phyloP scores from a whole-genome alignment of 1,139 yeast species.

The Saccharomycopsis crataegensis region DNA sequence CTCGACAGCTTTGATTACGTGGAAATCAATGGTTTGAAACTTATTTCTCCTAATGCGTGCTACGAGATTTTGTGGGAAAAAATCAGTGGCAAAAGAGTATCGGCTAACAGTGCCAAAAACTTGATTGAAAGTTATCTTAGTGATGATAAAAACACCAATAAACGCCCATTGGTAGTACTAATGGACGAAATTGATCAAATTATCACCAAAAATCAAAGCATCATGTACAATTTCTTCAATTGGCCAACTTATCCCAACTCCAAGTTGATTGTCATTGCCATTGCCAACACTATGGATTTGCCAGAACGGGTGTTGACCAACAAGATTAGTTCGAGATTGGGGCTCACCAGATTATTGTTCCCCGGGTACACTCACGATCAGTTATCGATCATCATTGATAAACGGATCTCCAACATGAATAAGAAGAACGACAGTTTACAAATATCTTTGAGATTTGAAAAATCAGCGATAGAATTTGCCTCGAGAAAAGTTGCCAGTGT shows the following conservation, averaged over 20 bases:
- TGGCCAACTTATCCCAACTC: slow-evolving; percentile 90
- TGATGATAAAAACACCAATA: slow-evolving; percentile 14
- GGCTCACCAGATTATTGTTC: slow-evolving; percentile 79
- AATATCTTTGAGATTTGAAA: slow-evolving; percentile 33
- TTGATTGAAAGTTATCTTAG: slow-evolving; percentile 15
- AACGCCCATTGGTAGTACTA: slow-evolving; percentile 63
- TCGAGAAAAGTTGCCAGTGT: slow-evolving; percentile 93
- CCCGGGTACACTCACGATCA: slow-evolving; percentile 83
- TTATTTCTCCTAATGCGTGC: slow-evolving; percentile 77
- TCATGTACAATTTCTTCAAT: slow-evolving; percentile 92
- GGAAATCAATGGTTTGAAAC: slow-evolving; percentile 87
- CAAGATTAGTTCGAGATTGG: slow-evolving; percentile 86
- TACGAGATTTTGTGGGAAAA: slow-evolving; percentile 80
- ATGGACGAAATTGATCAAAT: slow-evolving; percentile 92
- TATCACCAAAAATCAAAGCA: slow-evolving; percentile 76
- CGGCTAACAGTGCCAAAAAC: slow-evolving; percentile 50
- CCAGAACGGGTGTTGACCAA: slow-evolving; percentile 86
- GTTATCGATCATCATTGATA: slow-evolving; percentile 64
- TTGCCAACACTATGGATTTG: slow-evolving; percentile 95
- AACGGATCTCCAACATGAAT: slow-evolving; percentile 51
- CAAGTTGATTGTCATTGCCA: slow-evolving; percentile 79
- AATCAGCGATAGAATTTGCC: slow-evolving; percentile 86
- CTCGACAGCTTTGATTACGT: slow-evolving; percentile 58
- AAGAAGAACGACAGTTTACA: slow-evolving; percentile 32
- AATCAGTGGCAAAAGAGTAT: slow-evolving; percentile 53